Percentiles rank a stretch among this genome's conserved stretches.
These are phyloP conservation scores for Geotrichum ghanense DNA, from an alignment of 805 yeast species.

Conservation along the genomic window DNA sequence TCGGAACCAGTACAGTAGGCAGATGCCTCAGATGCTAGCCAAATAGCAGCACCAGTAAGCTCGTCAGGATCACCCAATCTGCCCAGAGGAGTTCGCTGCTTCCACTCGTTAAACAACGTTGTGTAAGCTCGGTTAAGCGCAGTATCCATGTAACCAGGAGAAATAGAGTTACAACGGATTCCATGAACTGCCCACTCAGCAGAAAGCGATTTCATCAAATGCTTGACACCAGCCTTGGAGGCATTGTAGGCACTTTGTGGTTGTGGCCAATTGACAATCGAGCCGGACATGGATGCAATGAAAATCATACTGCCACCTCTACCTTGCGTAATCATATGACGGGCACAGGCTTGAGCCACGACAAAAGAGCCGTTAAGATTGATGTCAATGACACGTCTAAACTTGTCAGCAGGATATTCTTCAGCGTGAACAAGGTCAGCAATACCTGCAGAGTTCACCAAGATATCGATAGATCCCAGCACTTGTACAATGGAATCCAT, in stretches of 20 bases:
- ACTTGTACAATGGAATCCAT: conserved; percentile 41
- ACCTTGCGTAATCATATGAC: conserved; percentile 49
- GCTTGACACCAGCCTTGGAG: conserved; percentile 62
- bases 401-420: conserved; percentile 53
- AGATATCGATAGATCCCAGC: conserved; percentile 44
- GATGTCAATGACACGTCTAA: conserved; percentile 52
- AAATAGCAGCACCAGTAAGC: conserved; percentile 53
- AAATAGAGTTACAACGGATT: conserved; percentile 54
- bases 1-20: conserved; percentile 58
- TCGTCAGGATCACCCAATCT: conserved; percentile 64
- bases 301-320: conserved; percentile 48
- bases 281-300: conserved; percentile 62
- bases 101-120: conserved; percentile 45
- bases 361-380: conserved; percentile 57
- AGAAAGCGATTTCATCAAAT: conserved; percentile 54
- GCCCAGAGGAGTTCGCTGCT: conserved; percentile 51
- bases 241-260: conserved; percentile 63
- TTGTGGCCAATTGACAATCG: conserved; percentile 63
- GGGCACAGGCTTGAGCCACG: conserved; percentile 55
- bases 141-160: conserved; percentile 63
- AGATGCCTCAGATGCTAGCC: conserved; percentile 45
- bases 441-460: conserved; percentile 56
- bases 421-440: conserved; percentile 61
- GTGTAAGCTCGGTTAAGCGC: conserved; percentile 53
- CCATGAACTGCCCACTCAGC: conserved; percentile 64